Base-by-base conservation (phyloP, 257 asterid genomes). In the Solanum megistacrolobum region DNA sequence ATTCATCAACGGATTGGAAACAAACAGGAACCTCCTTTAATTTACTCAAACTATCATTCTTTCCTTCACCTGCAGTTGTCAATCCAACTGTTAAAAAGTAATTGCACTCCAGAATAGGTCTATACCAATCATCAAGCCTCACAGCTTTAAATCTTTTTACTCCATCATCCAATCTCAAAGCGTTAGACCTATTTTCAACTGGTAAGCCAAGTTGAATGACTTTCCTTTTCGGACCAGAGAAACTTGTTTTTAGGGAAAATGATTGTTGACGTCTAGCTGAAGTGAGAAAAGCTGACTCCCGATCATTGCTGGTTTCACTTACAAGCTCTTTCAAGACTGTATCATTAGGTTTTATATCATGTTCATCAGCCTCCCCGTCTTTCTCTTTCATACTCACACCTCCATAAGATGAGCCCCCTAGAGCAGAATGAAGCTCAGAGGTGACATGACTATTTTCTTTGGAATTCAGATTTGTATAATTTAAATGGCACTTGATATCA, bases 41-140 rank as follows among this genome's bases (percentile, higher is more conserved):
- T 89, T 92, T 95, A 89, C 92, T 90, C 81, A 84, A 86, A 81
- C 84, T 93, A 88, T 89, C 92, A 86, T 73, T 87, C 43, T 88
- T 94, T 81, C 86, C 88, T 58, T 93, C 92, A 88, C 90, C 89
- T 89, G 88, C 94, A 89, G 95, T 89, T 85, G 92, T 93, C 87
- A 96, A 91, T 81, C 98, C 99, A 88, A 96, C 97, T 79, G 94
- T 93, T n/a, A 87, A 92, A 83, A 96, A 97, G 91, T 92, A 97
- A 91, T 97, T 96, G 88, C 93, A 89, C 92, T 94, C 96, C 84
- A 97, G 93, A 85, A 97, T 93, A 89, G 96, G 95, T 87, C 90
- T 96, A 89, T 90, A 94, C 98, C 99, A 97, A 88, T 96, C 96
- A 92, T 97, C 99, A 88, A 97, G 97, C 88, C 94, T 94, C 71